Conservation (phyloP, 2,329 filamentous ascomycete species). For the Calonectria hongkongensis region DNA sequence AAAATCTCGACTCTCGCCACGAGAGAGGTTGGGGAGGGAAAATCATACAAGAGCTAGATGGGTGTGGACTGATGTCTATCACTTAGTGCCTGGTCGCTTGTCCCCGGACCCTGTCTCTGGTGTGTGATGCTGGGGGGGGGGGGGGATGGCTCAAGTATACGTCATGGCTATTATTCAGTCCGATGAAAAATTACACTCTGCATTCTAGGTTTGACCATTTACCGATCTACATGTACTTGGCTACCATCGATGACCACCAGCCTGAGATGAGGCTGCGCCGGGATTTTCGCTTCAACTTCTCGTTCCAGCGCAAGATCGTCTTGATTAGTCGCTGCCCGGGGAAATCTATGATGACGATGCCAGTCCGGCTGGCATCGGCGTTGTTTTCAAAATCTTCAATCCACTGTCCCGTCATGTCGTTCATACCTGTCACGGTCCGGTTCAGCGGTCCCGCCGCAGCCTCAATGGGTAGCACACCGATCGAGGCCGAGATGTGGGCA, state of each 20-base stretch:
- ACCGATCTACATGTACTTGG: conserved; percentile 25
- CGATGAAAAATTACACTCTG: conserved; percentile 4
- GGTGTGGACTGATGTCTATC: background rate
- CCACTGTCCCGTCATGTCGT: conserved; percentile 69
- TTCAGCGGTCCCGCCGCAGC: conserved; percentile 69
- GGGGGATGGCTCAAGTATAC: background rate
- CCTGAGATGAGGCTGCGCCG: background rate
- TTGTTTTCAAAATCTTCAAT: conserved; percentile 57
- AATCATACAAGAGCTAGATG: background rate
- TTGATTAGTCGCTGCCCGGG: conserved; percentile 66
- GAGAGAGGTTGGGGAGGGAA: background rate
- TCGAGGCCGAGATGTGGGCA: conserved; percentile 68
- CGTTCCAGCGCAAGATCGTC: conserved; percentile 65
- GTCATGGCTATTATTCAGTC: background rate
- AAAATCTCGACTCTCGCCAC: background rate
- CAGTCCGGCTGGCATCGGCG: conserved; percentile 59
- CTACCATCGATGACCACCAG: conserved; percentile 21
- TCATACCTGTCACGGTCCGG: conserved; percentile 66
- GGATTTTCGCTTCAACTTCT: conserved; percentile 46
- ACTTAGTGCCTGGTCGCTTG: background rate
- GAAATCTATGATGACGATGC: conserved; percentile 70
- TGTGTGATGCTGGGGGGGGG: background rate
- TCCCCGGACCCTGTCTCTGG: background rate
- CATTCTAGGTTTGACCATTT: background rate
- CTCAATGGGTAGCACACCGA: conserved; percentile 69